Evolutionary conservation across 305 asterid genomes (phyloP), one percentile per base, ranked within the genome.

Genomic region (Fraxinus ornus): DNA sequence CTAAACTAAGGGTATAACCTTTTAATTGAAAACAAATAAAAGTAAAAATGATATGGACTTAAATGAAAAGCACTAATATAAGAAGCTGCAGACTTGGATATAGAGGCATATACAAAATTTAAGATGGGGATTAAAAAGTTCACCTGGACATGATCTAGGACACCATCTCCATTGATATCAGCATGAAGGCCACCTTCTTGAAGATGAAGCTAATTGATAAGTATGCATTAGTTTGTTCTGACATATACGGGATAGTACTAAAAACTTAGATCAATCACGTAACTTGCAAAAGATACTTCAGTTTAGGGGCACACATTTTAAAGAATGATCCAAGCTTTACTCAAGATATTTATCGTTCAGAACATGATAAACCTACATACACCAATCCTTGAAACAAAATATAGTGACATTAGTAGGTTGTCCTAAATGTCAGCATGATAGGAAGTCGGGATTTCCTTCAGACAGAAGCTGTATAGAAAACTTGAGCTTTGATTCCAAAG

Each of bases 141-240:
- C 81, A 94, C 99, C 98, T 96, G 99, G 83, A 96, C 98, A 91
- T 96, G 99, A 87, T 96, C 99, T 64, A 94, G 88, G 84, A 96
- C 99, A 47, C 98, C 98, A 81, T 94, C 99, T 60, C 99, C 98
- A 87, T 96, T 96, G 79, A 96, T 89, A 89, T 96, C 98, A 81
- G 98, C 98, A 92, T 96, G 98, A 85, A 96, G 98, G 80, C 99
- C 99, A 80, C 98, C 97, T 89, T 93, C 98, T 91, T 91, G 98
- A 87, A 96, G 98, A 89, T 96, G 99, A 83, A 96, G 94, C 99
- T 96, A 92, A 52, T 75, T 81, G 80, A 84, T 77, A 79, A 68
- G 74, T 55, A 81, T 68, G 80, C 12, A 86, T 83, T 78, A 26
- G 68, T 77, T 66, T 71, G 39, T 75, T 73, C 77, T 83, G 72